Evolutionary conservation across 148 eudicot genomes (phyloP), one percentile per base, ranked within the genome.

Genomic region (Limonium bicolor): DNA sequence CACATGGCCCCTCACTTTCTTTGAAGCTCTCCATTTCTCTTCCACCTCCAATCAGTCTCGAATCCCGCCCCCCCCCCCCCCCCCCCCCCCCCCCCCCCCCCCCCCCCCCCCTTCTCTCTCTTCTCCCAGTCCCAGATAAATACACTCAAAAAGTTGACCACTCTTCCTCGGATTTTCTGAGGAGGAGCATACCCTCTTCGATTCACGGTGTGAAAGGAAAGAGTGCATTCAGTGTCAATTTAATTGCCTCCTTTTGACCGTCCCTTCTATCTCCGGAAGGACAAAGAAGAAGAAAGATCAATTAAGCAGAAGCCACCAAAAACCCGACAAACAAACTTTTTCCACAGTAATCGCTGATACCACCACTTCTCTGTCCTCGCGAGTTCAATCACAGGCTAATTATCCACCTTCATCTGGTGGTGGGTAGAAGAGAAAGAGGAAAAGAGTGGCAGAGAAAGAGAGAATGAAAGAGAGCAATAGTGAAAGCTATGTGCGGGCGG

Each of bases 401-500:
- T 5, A n/a, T 5, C n/a, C 32, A 29, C 32, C 32, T 8, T 29
- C 32, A 5, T 8, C 32, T n/a, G n/a, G n/a, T n/a, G n/a, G n/a
- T n/a, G 33, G 33, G 7, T 7, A 31, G 17, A n/a, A 11, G 47
- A 42, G 30, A 14, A 7, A 24, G 10, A 41, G 9, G 14, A 4
- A 43, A 8, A 39, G 23, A 36, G 12, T 38, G 6, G 20, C 20
- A 20, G n/a, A n/a, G 16, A 49, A 43, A 19, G 10, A 20, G 29
- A 46, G 36, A 21, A 36, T n/a, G 68, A 72, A 64, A 65, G 76
- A 70, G 27, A 58, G 58, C 3, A 63, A 18, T 34, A 61, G 68
- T 38, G 77, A 72, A 27, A 77, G 77, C 32, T 86, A 74, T 56
- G 78, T 86, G 49, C 72, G 95, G 55, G 95, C 95, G 9, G 95